phyloP scores from a whole-genome alignment of 176 grass and related monocot species.

The Rhynchospora breviuscula region DNA sequence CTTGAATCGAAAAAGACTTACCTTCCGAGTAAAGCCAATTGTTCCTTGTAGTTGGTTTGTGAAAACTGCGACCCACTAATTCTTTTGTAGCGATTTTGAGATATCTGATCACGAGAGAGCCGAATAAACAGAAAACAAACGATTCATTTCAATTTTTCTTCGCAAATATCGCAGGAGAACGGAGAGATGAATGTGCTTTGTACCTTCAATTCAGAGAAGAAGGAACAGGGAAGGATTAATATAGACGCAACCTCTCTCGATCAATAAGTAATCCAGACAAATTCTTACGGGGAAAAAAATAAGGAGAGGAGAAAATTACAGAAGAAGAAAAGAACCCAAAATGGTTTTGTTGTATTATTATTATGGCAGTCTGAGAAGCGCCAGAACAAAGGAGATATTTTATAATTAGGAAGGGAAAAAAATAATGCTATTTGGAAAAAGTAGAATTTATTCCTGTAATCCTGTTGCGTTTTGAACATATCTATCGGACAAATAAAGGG shows the following conservation, averaged over 20 bases:
- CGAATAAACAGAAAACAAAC: background rate
- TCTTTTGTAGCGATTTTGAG: background rate
- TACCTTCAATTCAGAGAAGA: conserved; percentile 10
- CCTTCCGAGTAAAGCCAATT: no score
- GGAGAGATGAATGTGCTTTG: background rate
- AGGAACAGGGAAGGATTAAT: background rate
- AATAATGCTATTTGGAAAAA: background rate
- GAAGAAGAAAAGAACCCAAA: background rate
- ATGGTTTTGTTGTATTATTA: background rate
- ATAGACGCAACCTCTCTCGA: conserved; percentile 6
- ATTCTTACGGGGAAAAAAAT: background rate
- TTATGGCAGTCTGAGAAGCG: background rate
- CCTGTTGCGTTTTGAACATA: background rate
- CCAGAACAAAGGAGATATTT: background rate
- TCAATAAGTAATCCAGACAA: background rate
- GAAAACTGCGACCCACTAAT: background rate
- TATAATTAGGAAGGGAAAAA: background rate
- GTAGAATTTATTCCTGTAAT: background rate
- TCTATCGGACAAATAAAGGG: background rate
- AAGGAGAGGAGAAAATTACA: conserved; percentile 9
- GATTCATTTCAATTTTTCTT: background rate
- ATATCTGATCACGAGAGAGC: background rate
- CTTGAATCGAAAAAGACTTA: no score
- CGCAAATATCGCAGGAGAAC: background rate
- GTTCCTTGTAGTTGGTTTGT: no score